Conservation (phyloP, 1,284 basidiomycete species). For the Takashimella koratensis region DNA sequence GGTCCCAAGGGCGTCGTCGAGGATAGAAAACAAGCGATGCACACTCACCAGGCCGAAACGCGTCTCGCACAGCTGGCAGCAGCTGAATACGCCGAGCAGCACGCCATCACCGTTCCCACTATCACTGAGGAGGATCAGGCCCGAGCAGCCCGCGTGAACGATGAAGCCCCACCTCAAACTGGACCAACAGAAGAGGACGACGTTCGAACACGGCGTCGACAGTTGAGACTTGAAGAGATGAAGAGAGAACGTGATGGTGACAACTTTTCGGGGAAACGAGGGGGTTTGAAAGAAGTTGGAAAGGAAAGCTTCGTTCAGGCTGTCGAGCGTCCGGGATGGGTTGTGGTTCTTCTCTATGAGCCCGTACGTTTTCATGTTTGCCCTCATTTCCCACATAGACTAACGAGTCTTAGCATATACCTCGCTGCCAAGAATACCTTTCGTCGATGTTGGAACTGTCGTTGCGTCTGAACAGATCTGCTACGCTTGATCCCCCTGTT, state of each 20-base stretch:
- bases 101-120: conserved; percentile 28
- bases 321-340: conserved; percentile 42
- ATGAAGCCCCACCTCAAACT: no score
- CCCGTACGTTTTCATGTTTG: conserved; percentile 33
- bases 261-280: conserved; percentile 4
- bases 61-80: background rate
- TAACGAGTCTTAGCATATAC: conserved; percentile 35
- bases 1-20: conserved; percentile 46
- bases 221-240: conserved; percentile 11
- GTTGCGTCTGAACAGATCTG: conserved; percentile 12
- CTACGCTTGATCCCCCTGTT: conserved; percentile 8
- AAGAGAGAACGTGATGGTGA: conserved; percentile 1
- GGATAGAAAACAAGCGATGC: conserved; percentile 20
- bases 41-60: background rate
- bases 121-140: conserved; percentile 28
- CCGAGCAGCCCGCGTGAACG: no score
- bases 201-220: conserved; percentile 8
- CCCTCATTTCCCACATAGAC: no score
- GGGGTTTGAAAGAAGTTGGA: conserved; percentile 38
- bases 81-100: conserved; percentile 7
- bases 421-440: conserved; percentile 34
- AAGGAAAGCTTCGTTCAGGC: conserved; percentile 34
- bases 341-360: conserved; percentile 43
- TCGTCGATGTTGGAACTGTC: conserved; percentile 31
- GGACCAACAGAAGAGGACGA: conserved; percentile 17